Base-by-base conservation (phyloP, 805 yeast genomes). In the Candida silvicultrix region DNA sequence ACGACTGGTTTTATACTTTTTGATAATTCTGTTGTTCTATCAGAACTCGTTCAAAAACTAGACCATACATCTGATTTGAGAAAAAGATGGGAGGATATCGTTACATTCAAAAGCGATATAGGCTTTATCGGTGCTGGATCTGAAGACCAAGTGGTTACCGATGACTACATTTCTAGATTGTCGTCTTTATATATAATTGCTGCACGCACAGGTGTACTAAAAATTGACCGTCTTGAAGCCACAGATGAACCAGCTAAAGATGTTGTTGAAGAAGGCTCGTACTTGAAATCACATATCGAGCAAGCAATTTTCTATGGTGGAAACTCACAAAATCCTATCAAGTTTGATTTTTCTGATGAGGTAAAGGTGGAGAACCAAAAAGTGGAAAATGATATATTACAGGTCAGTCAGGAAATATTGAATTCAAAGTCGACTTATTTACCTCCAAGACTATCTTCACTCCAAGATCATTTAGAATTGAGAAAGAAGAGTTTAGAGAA, bases 31-130 rank as follows among this genome's bases (percentile, higher is more conserved):
- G 70, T 89, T 12, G 79, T 86, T 2, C 56, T 90, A 45, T 73
- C 85, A 1, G 95, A 86, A 53, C 67, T 83, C 10, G 69, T 77
- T 42, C 59, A 70, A 12, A 55, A 54, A 34, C 55, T 65, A 19
- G 65, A 65, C 44, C 60, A 66, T 38, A 53, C 58, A 31, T 59
- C 61, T 50, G 60, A 59, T 37, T 51, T 67, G 41, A 64, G 63
- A 47, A 68, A 68, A 47, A 74, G 82, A 54, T 90, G 96, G 96
- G 96, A 89, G 62, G 97, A 92, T 60, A 68, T 78, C 12, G 70
- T 90, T 12, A 66, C 73, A 6, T 75, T 90, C 51, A 79, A 78
- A 49, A 49, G 70, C 1, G 70, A 73, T 16, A 71, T 81, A 5
- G 60, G 69, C 0, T 67, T 88, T 18, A 65, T 83, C 32, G 89